These are phyloP conservation scores for Oehlia diaphana DNA, from an alignment of 192 early-diverging fungal genomes.

Conservation along the genomic window DNA sequence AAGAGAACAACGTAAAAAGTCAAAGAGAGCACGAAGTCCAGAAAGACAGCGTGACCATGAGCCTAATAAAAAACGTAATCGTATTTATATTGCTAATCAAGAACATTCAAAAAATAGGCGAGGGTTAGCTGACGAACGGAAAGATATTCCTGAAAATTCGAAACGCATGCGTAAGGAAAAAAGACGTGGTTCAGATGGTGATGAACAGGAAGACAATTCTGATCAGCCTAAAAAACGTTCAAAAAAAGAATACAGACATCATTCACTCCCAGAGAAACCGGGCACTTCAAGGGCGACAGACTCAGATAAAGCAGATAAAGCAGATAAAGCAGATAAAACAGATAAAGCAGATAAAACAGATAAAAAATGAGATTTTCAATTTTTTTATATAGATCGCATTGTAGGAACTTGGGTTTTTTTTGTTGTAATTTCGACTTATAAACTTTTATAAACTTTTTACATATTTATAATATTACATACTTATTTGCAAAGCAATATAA, in stretches of 20 bases:
- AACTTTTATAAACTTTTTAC: neutral
- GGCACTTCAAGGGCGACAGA: neutral
- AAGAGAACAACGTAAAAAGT: neutral
- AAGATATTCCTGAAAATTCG: neutral
- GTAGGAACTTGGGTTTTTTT: neutral
- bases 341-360: neutral
- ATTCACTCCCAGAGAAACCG: neutral
- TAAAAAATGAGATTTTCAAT: neutral
- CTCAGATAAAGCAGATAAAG: neutral
- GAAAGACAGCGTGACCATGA: neutral
- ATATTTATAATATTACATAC: no score
- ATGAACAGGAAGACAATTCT: neutral
- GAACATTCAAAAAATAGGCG: neutral
- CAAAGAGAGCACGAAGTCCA: neutral
- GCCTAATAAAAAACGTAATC: neutral
- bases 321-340: neutral
- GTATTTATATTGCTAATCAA: neutral
- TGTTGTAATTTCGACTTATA: neutral
- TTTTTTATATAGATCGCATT: neutral
- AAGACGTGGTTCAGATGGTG: neutral
- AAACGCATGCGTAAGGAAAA: neutral
- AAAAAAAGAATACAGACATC: neutral
- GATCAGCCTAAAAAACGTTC: neutral
- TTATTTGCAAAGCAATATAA: no score
- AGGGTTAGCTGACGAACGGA: neutral